Base-by-base conservation (phyloP, 2,329 filamentous ascomycete genomes). In the Xylaria sp. region DNA sequence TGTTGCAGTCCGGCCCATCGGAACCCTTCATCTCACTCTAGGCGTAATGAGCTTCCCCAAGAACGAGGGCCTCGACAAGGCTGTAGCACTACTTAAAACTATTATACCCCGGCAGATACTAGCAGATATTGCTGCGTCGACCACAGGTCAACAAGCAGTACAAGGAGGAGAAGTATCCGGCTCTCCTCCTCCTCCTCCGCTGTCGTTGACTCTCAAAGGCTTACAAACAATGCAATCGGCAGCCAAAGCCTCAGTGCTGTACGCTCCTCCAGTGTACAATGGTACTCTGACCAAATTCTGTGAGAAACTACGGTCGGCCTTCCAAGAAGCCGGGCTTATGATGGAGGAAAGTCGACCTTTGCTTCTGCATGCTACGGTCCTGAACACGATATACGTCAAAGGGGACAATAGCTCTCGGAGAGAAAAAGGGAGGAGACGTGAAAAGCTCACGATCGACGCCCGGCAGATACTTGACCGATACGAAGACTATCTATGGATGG, bases 21-120 rank as follows among this genome's bases (percentile, higher is more conserved):
- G 93, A 0, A 94, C 94, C 0, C 81, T 98, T 57, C 95, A 98
- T 80, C 83, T 97, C 2, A 98, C 94, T 0, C 84, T 98, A 0
- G 94, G 94, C 0, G 92, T 97, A 1, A 94, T 98, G 92, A 91
- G 87, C 72, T 86, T 97, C 10, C 80, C 84, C 2, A 84, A 82
- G 2, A 80, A 83, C 2, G 83, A 86, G 61, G 77, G 78, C 4
- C 72, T 87, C 7, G 81, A 81, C 3, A 79, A 74, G 48, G 86
- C 86, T 1, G 75, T 81, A 15, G 79, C 78, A 46, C 69, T 85
- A 50, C 76, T 87, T 25, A 75, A 71, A 62, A 73, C 76, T 18
- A 73, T 87, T 39, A 75, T 75, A 64, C 81, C 80, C 66, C 80
- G 75, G n/a, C 80, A 82, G 20, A 76, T 85, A 3, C 78, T 87